Base-by-base conservation (phyloP, 495 filamentous ascomycete species). In the Recurvomyces mirabilis region DNA sequence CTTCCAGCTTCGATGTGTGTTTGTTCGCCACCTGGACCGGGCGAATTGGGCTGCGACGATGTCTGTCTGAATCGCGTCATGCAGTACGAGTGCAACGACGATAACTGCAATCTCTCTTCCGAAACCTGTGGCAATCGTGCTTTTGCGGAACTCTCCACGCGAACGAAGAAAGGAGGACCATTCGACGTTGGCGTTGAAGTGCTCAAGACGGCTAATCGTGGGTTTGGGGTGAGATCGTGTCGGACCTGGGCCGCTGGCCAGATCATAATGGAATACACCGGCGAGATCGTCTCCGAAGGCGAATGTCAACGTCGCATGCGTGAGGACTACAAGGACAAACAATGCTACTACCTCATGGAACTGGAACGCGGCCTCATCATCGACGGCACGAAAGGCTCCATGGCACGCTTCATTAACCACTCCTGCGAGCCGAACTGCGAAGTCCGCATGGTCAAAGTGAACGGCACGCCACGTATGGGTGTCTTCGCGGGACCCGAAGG, bases 281-380 rank as follows among this genome's bases (percentile, higher is more conserved):
- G 91, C 28, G 91, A 98, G 65, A 94, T 98, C 44, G 89, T 98
- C 56, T 93, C 87, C 0, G 84, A 89, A 53, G 78, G 79, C 26
- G 93, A 96, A 60, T 91, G 87, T 56, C 87, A 98, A 53, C 75
- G 80, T 40, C 78, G 91, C 28, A 94, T 96, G 89, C 82, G 82
- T 43, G 78, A 86, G 43, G 73, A 79, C 28, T 98, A 98, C 65
- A 87, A 88, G 59, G 75, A 94, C 55, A 88, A 93, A 43, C 49
- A 94, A 86, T 88, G 84, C 60, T 96, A 94, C 55, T 98, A 98
- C 61, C 66, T 98, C 33, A 98, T 98, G 91, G 84, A 84, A 28
- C 94, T 95, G 60, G 85, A 95, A 56, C 87, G 96, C 60, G 87
- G 89, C 65, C 93, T 96, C 84, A 94, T 96, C 56, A 93, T 98